Conservation (phyloP, 306 rosid genomes). For the Notholithocarpus densiflorus region DNA sequence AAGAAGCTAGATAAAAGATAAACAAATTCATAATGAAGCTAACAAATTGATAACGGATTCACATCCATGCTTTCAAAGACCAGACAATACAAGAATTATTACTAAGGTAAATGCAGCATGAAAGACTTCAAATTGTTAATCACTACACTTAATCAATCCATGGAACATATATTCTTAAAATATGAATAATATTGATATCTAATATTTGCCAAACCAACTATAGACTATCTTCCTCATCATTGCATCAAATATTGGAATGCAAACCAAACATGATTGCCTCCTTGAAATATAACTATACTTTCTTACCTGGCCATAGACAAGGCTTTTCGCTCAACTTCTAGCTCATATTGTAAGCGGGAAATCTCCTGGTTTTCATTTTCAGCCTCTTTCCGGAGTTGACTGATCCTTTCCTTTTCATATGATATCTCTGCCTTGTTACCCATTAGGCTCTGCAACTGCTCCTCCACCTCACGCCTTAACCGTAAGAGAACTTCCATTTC, state of each 20-base stretch:
- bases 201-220: not conserved
- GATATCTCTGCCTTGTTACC: constrained; percentile 75
- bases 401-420: constrained; percentile 73
- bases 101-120: not conserved
- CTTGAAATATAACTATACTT: constrained; percentile 3
- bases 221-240: not conserved
- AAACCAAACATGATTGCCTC: constrained; percentile 8
- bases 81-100: not conserved
- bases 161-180: not conserved
- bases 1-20: not conserved
- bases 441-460: constrained; percentile 73
- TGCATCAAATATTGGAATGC: constrained; percentile 11
- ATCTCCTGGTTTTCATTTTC: constrained; percentile 83
- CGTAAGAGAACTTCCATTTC: constrained; percentile 83
- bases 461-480: constrained; percentile 82
- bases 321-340: constrained; percentile 95
- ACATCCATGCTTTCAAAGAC: not conserved
- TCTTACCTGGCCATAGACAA: constrained; percentile 97
- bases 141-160: not conserved
- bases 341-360: constrained; percentile 80
- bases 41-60: not conserved
- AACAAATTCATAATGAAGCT: not conserved
- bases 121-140: not conserved
- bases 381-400: constrained; percentile 75
- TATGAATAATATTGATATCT: not conserved